Conservation (phyloP, 2,329 filamentous ascomycete genomes). For the Aschersonia sp. region DNA sequence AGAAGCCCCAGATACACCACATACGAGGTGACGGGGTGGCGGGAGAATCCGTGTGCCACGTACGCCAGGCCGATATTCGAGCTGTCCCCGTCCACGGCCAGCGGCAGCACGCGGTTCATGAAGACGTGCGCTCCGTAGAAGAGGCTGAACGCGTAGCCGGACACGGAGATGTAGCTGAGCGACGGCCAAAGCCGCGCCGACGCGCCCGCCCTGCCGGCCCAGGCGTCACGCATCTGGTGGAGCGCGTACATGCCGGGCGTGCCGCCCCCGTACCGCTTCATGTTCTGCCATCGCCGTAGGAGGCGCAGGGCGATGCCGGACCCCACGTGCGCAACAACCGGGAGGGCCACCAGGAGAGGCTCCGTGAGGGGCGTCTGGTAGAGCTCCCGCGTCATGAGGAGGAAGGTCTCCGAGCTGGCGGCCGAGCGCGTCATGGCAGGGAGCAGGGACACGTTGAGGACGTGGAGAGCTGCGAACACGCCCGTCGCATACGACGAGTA, state of each 20-base stretch:
- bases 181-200: conserved; percentile 44
- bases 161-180: conserved; percentile 52
- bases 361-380: conserved; percentile 78
- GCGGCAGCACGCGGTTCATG: conserved; percentile 62
- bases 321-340: conserved; percentile 59
- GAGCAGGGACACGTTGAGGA: conserved; percentile 69
- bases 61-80: conserved; percentile 76
- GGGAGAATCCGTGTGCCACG: conserved; percentile 71
- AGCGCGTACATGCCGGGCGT: conserved; percentile 34
- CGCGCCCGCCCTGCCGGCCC: conserved; percentile 18
- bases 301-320: conserved; percentile 67
- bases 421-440: conserved; percentile 62
- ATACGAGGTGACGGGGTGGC: conserved; percentile 52
- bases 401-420: conserved; percentile 63
- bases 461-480: conserved; percentile 61
- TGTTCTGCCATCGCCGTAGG: conserved; percentile 55
- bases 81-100: conserved; percentile 66
- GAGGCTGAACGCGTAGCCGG: conserved; percentile 57
- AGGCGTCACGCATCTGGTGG: conserved; percentile 17
- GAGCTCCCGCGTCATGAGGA: conserved; percentile 80
- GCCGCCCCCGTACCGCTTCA: conserved; percentile 60
- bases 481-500: conserved; percentile 81
- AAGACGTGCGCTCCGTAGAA: conserved; percentile 58
- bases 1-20: conserved; percentile 56
- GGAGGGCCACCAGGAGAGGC: conserved; percentile 62